Conservation (phyloP, 139 green algal species). For the Chlamydomonas applanata region DNA sequence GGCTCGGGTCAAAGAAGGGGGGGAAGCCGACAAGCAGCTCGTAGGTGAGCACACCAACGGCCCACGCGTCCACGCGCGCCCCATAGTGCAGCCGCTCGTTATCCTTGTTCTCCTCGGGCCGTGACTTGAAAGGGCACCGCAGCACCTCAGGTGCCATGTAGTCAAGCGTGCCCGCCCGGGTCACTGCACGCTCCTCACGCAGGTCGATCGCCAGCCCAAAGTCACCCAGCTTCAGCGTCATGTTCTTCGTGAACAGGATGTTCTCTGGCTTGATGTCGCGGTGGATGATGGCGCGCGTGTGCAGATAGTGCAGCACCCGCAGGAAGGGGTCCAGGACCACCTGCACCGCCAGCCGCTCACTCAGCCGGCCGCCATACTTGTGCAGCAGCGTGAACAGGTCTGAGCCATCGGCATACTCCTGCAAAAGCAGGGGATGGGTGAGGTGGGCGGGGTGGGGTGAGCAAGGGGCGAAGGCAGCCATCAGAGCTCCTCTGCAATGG, state of each 20-base stretch:
- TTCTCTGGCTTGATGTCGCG: constrained; percentile 59
- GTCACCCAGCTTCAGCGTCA: constrained; percentile 60
- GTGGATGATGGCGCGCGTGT: constrained; percentile 45
- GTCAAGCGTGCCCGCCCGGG: constrained; percentile 58
- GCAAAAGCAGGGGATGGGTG: constrained; percentile 27
- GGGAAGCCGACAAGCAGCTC: constrained; percentile 81
- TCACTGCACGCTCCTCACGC: constrained; percentile 57
- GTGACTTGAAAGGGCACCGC: constrained; percentile 64
- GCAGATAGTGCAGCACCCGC: constrained; percentile 52
- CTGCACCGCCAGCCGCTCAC: constrained; percentile 57
- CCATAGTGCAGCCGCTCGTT: constrained; percentile 53
- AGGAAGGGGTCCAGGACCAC: constrained; percentile 63
- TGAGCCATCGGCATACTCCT: constrained; percentile 56
- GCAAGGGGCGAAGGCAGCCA: too few species aligned
- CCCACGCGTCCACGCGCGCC: constrained; percentile 81
- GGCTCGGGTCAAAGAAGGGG: constrained; percentile 70
- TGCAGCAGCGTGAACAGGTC: constrained; percentile 60
- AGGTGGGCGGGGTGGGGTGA: not conserved
- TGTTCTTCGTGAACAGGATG: constrained; percentile 59
- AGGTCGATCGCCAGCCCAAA: constrained; percentile 69
- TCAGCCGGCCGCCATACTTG: constrained; percentile 55
- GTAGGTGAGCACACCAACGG: constrained; percentile 82
- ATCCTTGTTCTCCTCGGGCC: constrained; percentile 72
- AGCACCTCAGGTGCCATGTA: constrained; percentile 60
- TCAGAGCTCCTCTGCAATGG: too few species aligned